phyloP scores from a whole-genome alignment of 2,329 filamentous ascomycete species.

The Aspergillus tamarii region DNA sequence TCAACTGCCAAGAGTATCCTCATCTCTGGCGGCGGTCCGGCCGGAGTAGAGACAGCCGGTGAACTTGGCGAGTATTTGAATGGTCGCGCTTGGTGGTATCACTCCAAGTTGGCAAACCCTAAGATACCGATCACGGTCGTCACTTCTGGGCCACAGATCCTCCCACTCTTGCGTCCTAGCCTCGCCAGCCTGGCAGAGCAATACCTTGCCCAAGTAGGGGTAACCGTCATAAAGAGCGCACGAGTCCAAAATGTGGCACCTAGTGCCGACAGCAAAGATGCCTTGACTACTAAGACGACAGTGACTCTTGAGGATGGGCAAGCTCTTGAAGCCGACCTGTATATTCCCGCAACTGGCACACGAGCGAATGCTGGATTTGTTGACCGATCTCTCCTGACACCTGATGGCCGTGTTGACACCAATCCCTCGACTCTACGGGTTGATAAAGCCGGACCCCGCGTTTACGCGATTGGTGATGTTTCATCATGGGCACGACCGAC shows the following conservation, averaged over 20 bases:
- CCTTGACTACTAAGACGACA: slow-evolving; percentile 31
- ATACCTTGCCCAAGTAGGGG: slow-evolving; percentile 50
- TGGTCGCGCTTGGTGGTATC: slow-evolving; percentile 46
- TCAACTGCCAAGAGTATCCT: slow-evolving; percentile 47
- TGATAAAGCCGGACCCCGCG: slow-evolving; percentile 37
- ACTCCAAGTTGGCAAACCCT: slow-evolving; percentile 20
- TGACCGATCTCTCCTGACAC: slow-evolving; percentile 29
- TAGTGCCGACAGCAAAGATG: slow-evolving; percentile 23
- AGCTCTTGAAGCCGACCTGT: slow-evolving; percentile 49
- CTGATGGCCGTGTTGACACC: slow-evolving; percentile 45
- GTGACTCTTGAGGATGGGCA: slow-evolving; percentile 47
- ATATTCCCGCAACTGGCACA: slow-evolving; percentile 52
- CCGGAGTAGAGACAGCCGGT: slow-evolving; percentile 53
- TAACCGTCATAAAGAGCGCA: slow-evolving; percentile 49
- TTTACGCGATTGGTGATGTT: slow-evolving; percentile 55
- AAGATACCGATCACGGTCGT: slow-evolving; percentile 52
- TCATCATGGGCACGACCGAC: slow-evolving; percentile 45
- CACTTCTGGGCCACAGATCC: slow-evolving; percentile 42
- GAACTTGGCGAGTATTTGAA: slow-evolving; percentile 58
- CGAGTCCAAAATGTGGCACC: slow-evolving; percentile 42
- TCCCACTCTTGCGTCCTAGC: slow-evolving; percentile 45
- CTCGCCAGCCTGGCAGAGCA: slow-evolving; percentile 48
- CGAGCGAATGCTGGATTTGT: slow-evolving; percentile 49
- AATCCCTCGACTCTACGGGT: slow-evolving; percentile 44
- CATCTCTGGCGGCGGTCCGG: slow-evolving; percentile 34